Evolutionary conservation across 1,284 basidiomycete genomes (phyloP), one percentile per base, ranked within the genome.

Genomic region (Microbotryum intermedium): DNA sequence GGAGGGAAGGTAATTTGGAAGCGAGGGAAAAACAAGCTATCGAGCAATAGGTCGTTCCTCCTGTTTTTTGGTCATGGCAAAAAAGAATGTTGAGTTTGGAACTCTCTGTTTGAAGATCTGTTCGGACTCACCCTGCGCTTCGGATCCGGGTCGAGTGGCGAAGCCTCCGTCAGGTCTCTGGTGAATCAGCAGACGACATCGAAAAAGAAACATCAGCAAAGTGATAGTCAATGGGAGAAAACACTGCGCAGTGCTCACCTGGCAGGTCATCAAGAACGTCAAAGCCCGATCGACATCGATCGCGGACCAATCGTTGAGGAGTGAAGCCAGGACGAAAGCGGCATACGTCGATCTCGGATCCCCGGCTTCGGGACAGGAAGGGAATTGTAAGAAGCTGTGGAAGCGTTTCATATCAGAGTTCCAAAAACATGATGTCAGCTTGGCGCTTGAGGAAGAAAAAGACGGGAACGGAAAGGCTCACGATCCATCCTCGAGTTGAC

Each of bases 141-240:
- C 94, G 46, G 85, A 82, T 39, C 79, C 81, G 0, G 89, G 85
- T 1, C 82, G 79, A 71, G 92, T 88, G 0, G 87, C 89, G 70
- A 90, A 97, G 0, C 89, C 92, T 25, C 92, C 92, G 78, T 97
- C 93, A 72, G 90, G 90, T 11, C 85, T 86, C 90, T 95, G 72
- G 2, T n/a, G 20, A 30, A 7, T 39, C 34, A 11, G 28, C 10
- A 16, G 45, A 18, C 6, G 10, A 11, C 13, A 29, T 58, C 46
- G 28, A 49, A 48, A 48, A 23, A 28, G 23, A 39, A 20, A 47
- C 50, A 26, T 34, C 43, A 44, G 26, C 23, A 9, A 52, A 25
- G 49, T 58, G 42, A 46, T 59, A 30, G n/a, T 16, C 50, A 54
- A 18, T 21, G 39, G 25, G 39, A 50, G 25, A 44, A 64, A 53